phyloP scores from a whole-genome alignment of 225 moss, liverwort and hornwort species.

The Marchantia paleacea region DNA sequence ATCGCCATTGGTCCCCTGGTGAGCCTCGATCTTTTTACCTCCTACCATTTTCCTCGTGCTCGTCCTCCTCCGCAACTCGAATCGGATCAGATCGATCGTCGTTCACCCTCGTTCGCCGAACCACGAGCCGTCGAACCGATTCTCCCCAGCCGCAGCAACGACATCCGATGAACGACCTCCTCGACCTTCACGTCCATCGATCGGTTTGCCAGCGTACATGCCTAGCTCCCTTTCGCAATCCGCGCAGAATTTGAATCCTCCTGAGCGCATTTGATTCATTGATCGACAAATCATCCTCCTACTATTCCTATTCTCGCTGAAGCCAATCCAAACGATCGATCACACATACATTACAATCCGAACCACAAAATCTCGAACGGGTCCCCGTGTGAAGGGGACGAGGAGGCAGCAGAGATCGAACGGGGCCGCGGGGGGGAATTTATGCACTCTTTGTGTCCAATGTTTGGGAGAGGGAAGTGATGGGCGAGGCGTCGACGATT shows the following conservation, averaged over 20 bases:
- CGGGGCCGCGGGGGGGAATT: neutral
- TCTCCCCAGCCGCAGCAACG: neutral
- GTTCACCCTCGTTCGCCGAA: neutral
- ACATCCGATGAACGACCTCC: neutral
- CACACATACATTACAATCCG: neutral
- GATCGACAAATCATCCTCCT: neutral
- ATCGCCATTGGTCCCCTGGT: slow-evolving; percentile 17
- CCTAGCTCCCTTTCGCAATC: neutral
- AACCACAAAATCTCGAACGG: neutral
- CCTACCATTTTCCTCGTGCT: neutral
- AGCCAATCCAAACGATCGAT: neutral
- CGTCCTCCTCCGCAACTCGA: neutral
- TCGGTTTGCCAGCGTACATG: neutral
- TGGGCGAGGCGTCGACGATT: neutral
- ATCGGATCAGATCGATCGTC: neutral
- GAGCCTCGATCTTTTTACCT: slow-evolving; percentile 10
- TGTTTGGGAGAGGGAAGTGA: neutral
- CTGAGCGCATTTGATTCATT: neutral
- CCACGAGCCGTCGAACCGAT: neutral
- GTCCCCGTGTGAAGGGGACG: neutral
- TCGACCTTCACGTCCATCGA: neutral
- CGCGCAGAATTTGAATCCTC: neutral
- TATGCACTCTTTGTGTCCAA: neutral
- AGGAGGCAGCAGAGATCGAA: neutral
- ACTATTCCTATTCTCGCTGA: neutral